Conservation (phyloP, 108 stramenopile species). For the Skeletonema grethae region DNA sequence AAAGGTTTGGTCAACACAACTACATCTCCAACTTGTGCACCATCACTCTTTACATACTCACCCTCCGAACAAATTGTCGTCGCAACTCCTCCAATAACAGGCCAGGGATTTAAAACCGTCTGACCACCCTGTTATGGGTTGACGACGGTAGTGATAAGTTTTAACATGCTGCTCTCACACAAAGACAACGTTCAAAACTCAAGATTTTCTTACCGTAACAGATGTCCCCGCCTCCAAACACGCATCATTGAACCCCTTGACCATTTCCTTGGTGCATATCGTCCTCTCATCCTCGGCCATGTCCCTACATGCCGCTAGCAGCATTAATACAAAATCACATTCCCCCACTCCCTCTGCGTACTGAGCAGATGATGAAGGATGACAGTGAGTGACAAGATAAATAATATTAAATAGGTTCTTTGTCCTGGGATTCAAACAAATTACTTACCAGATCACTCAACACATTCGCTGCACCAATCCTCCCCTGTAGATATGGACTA, state of each 20-base stretch:
- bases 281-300: conserved; percentile 70
- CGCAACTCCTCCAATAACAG: conserved; percentile 87
- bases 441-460: conserved; percentile 86
- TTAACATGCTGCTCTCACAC: too few relatives aligned
- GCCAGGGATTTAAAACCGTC: conserved; percentile 90
- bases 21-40: conserved; percentile 72
- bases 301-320: conserved; percentile 75
- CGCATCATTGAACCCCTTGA: conserved; percentile 81
- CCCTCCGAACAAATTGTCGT: conserved; percentile 71
- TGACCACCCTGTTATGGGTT: too few relatives aligned
- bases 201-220: too few relatives aligned
- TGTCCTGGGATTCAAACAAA: too few relatives aligned
- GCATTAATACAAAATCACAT: conserved; percentile 83
- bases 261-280: conserved; percentile 84
- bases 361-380: too few relatives aligned
- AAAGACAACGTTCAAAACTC: too few relatives aligned
- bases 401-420: too few relatives aligned
- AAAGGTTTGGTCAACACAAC: conserved; percentile 85
- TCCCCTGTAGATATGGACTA: conserved; percentile 80
- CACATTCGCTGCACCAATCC: conserved; percentile 88
- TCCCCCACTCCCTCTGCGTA: conserved; percentile 83
- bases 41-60: conserved; percentile 77
- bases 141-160: too few relatives aligned
- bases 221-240: conserved; percentile 70
- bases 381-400: too few relatives aligned